Evolutionary conservation across 805 yeast species (phyloP), one percentile per base, ranked within the genome.

Genomic region (Candida fluviatilis): DNA sequence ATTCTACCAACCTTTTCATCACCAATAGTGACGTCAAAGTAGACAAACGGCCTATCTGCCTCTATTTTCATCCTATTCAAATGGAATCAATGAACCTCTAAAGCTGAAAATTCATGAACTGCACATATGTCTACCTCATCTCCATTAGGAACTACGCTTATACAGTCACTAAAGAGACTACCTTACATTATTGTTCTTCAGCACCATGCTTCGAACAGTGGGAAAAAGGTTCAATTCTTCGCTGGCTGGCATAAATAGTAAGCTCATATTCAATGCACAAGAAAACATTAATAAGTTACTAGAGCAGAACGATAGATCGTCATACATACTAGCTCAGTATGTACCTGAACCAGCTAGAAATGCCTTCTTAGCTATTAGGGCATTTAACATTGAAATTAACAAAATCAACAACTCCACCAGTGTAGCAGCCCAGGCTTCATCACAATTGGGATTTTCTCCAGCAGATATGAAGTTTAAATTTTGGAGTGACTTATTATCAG

Each of bases 401-500:
- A 71, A 75, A 52, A 71, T 80, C 25, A 45, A 52, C 24, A 62
- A 45, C 31, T 17, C 43, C 3, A 46, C 49, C 4, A 50, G 63
- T 1, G 43, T 45, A 1, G 52, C 65, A 8, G 55, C 62, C 11
- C 52, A 49, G 27, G 71, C 73, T 2, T 54, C 63, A 40, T 34
- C 47, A 30, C 41, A 68, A 32, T 25, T 69, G 54, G 68, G 73
- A 25, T 34, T 62, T 8, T 61, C 73, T 26, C 66, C 75, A 1
- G 54, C 57, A 24, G 73, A 71, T 57, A 40, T 84, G 52, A 79
- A 84, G 50, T 76, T 84, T 54, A 78, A 80, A 48, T 84, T 82
- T 56, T 87, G 95, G 95, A 70, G 78, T 43, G 84, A 82, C 36
- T 66, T 75, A 41, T 41, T 86, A 5, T 66, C 69, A 27, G 69